Evolutionary conservation across 208 protist genomes (phyloP).

Genomic region (Borovskyia barvae): DNA sequence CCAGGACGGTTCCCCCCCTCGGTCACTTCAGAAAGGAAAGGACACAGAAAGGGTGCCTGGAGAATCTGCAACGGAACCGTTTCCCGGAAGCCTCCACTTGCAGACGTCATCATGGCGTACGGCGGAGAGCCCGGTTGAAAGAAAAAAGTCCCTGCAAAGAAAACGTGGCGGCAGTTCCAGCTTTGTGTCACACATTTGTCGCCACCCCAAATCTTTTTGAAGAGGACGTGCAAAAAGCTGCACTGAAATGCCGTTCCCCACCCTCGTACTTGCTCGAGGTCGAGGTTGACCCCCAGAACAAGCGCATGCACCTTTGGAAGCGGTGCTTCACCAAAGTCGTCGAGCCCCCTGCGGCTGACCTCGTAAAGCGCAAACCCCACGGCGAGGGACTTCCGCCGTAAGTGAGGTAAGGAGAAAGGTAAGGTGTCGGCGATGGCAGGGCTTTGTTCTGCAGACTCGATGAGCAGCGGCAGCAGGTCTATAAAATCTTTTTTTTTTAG

Average conservation of each 20-base stretch:
- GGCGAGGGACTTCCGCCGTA: constrained; percentile 6
- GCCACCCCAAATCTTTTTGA: constrained; percentile 7
- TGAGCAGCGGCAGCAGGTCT: background rate
- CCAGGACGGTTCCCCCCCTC: no score
- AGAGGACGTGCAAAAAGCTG: constrained; percentile 6
- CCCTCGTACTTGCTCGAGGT: constrained; percentile 3
- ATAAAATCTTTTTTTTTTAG: background rate
- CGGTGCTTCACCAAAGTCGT: no score
- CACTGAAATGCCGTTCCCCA: constrained; percentile 3
- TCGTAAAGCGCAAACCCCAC: constrained; percentile 1
- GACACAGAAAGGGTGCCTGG: constrained; percentile 2
- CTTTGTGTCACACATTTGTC: background rate
- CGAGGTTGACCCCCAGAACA: constrained; percentile 12
- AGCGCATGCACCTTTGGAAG: no score
- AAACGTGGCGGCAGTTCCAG: constrained; percentile 17
- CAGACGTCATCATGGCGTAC: constrained; percentile 10
- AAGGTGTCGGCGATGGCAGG: constrained; percentile 7
- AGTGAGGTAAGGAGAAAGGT: background rate
- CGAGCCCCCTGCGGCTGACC: background rate
- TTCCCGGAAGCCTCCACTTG: constrained; percentile 9
- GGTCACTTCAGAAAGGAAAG: no score
- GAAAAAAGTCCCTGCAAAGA: constrained; percentile 14
- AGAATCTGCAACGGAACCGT: background rate
- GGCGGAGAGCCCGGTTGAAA: constrained; percentile 7
- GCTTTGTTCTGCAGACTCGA: background rate